Percentiles rank a stretch among this genome's conserved stretches.
Evolutionary conservation across 257 asterid genomes (phyloP).

Genomic region (Scutellaria barbata): DNA sequence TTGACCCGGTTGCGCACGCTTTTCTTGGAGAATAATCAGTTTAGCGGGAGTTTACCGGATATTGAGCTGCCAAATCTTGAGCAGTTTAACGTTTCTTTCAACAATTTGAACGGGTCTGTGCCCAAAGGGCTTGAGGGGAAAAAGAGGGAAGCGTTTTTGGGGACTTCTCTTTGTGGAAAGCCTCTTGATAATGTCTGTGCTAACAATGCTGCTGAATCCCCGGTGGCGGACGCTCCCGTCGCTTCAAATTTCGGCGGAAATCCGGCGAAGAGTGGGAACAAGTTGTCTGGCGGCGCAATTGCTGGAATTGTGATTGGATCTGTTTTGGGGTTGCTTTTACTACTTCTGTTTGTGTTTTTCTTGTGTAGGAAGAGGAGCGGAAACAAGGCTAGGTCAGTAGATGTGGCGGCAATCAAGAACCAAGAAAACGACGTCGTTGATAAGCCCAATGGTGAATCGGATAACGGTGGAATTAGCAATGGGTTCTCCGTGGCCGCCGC

Average conservation of each 20-base stretch:
- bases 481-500: slow-evolving; percentile 50
- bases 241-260: slow-evolving; percentile 2
- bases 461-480: slow-evolving; percentile 45
- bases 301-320: slow-evolving; percentile 87
- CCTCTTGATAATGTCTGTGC: slow-evolving; percentile 66
- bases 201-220: slow-evolving; percentile 39
- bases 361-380: slow-evolving; percentile 69
- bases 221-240: slow-evolving; percentile 30
- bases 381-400: slow-evolving; percentile 57
- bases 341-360: slow-evolving; percentile 56
- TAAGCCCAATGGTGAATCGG: slow-evolving; percentile 49
- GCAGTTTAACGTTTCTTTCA: slow-evolving; percentile 77
- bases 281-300: slow-evolving; percentile 76
- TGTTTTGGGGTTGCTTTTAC: slow-evolving; percentile 54
- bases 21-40: slow-evolving; percentile 55
- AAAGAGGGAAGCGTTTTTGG: slow-evolving; percentile 55
- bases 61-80: slow-evolving; percentile 52
- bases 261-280: slow-evolving; percentile 31
- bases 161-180: slow-evolving; percentile 73
- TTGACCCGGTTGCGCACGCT: slow-evolving; percentile 79
- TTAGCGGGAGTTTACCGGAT: slow-evolving; percentile 64
- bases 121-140: slow-evolving; percentile 57
- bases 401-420: slow-evolving; percentile 52
- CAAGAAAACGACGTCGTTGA: slow-evolving; percentile 53
- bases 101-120: slow-evolving; percentile 65